Percentiles rank a stretch among this genome's conserved stretches.
phyloP scores from a whole-genome alignment of 306 rosid genomes.

The Abrus pulchellus region DNA sequence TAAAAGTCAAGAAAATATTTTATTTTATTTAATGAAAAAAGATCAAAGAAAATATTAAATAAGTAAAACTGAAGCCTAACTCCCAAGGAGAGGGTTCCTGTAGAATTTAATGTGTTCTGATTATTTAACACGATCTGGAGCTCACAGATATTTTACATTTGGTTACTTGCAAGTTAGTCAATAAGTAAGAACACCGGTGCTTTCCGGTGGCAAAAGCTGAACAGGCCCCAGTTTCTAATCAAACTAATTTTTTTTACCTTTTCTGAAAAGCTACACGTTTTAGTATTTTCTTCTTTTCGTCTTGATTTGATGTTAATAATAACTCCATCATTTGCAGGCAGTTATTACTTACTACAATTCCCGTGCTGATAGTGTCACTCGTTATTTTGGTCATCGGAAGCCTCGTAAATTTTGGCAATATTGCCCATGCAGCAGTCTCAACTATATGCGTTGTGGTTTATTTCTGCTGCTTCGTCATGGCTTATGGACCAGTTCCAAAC shows the following conservation, averaged over 20 bases:
- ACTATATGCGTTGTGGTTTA: slow-evolving; percentile 68
- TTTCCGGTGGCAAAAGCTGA: neutral
- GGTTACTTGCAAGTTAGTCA: slow-evolving; percentile 4
- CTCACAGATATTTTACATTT: slow-evolving; percentile 20
- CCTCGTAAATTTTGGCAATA: slow-evolving; percentile 53
- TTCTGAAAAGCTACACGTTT: neutral
- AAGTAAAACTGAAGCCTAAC: neutral
- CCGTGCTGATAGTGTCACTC: slow-evolving; percentile 71
- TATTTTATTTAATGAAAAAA: too few species aligned
- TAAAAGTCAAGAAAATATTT: too few species aligned
- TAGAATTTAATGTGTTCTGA: neutral
- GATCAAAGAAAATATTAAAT: neutral
- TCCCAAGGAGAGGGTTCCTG: slow-evolving; percentile 1
- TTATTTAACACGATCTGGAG: neutral
- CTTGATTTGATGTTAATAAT: slow-evolving; percentile 28
- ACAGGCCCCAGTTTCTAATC: slow-evolving; percentile 1
- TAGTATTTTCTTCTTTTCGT: neutral
- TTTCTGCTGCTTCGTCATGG: slow-evolving; percentile 77
- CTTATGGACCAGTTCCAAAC: slow-evolving; percentile 83
- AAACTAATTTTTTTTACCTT: neutral
- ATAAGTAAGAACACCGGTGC: slow-evolving; percentile 9
- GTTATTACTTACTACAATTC: slow-evolving; percentile 72
- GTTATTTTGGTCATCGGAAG: slow-evolving; percentile 61
- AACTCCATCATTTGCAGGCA: slow-evolving; percentile 57
- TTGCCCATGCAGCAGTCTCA: slow-evolving; percentile 69